Evolutionary conservation across 345 rosid genomes (phyloP), one percentile per base, ranked within the genome.

Genomic region (Murraya koenigii): DNA sequence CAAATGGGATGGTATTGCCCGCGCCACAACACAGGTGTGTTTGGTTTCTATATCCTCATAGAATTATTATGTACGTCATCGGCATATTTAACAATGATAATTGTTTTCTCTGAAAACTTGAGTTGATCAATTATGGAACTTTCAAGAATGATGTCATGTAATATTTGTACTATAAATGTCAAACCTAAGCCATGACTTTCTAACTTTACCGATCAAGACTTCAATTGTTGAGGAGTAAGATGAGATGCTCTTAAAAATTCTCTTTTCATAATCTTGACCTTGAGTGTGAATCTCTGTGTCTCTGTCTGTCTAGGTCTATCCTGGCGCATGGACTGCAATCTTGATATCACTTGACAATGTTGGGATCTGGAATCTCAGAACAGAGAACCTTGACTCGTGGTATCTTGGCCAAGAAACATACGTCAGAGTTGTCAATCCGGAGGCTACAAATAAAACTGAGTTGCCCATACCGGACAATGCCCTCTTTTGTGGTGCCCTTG

Each of bases 381-480:
- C 98, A 63, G 97, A 96, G 84, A 96, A 96, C 83, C 98, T 96
- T 0, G 99, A 96, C 82, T 89, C 94, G 4, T 94, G 99, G 99
- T 94, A 96, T 81, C 97, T 96, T 6, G 99, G 99, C 75, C 98
- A 94, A 87, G 99, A 96, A 81, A 97, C 99, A 1, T 97, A 97
- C 77, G 82, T 97, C 80, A 87, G 97, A 84, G 82, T 97, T 36
- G 82, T 97, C 77, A 97, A 97, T 85, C 98, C 99, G 3, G 98
- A 97, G 79, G 86, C 79, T 28, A 94, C 87, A 38, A 97, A 97
- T 92, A 97, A 94, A 79, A 97, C 98, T 10, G 98, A 97, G 83
- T 75, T 97, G 2, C 90, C 93, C 0, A 28, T 88, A 1, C 99
- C 99, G 10, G 97, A 87, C 20, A 97, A 97, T 82, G 98, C 85